These are phyloP conservation scores for Trichoderma virens DNA, from an alignment of 495 filamentous ascomycete genomes.

Conservation along the genomic window DNA sequence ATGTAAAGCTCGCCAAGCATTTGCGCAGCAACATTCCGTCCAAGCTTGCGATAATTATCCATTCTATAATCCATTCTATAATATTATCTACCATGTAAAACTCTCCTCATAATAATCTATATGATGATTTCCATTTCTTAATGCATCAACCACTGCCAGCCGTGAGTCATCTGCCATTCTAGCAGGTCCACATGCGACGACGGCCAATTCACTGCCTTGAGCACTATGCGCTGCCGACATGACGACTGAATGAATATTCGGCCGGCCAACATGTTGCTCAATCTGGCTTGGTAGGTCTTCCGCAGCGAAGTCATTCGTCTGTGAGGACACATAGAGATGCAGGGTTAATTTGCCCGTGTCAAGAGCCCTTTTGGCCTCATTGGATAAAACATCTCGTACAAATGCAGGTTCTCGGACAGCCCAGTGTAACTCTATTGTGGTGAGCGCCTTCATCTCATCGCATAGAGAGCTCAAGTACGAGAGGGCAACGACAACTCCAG, in stretches of 20 bases:
- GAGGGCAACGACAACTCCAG: conserved; percentile 48
- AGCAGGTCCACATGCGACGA: conserved; percentile 44
- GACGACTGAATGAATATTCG: conserved; percentile 5
- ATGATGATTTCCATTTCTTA: conserved; percentile 13
- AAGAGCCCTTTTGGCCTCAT: background rate
- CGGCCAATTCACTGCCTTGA: conserved; percentile 18
- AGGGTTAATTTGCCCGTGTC: background rate
- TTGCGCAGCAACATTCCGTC: no score
- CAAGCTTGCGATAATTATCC: no score
- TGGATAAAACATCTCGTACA: background rate
- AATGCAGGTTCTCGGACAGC: conserved; percentile 26
- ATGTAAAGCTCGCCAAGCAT: no score
- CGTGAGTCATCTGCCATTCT: conserved; percentile 43
- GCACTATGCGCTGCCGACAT: background rate
- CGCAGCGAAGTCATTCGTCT: background rate
- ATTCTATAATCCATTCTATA: background rate
- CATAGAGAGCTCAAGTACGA: conserved; percentile 34
- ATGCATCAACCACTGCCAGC: conserved; percentile 31
- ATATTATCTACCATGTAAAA: conserved; percentile 27
- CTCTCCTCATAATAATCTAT: conserved; percentile 40
- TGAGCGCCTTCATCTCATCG: conserved; percentile 27
- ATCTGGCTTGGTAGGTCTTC: background rate
- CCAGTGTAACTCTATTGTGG: conserved; percentile 35
- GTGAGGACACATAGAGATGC: conserved; percentile 7
- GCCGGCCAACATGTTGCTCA: conserved; percentile 2